Conservation (phyloP, 495 filamentous ascomycete species). For the Penicilliopsis zonata region DNA sequence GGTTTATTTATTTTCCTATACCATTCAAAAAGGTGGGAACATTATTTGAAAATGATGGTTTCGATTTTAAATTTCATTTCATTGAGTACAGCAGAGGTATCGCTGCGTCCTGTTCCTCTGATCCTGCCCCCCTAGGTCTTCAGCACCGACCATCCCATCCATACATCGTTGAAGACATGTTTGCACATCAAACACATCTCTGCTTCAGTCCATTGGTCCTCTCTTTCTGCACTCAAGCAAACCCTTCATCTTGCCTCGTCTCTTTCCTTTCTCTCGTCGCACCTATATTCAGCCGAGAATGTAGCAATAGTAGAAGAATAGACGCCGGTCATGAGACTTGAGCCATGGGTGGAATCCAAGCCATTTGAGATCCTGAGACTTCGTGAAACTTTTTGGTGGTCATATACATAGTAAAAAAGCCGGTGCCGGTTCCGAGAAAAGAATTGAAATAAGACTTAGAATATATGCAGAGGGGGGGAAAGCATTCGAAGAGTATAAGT, state of each 20-base stretch:
- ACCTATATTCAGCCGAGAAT: slow-evolving; percentile 17
- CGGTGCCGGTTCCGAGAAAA: slow-evolving; percentile 7
- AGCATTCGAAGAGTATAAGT: slow-evolving; percentile 9
- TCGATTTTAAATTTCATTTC: too few relatives aligned
- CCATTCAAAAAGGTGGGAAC: too few relatives aligned
- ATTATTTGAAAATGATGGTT: too few relatives aligned
- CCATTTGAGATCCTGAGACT: slow-evolving; percentile 17
- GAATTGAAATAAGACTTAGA: slow-evolving; percentile 14
- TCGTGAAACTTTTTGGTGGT: slow-evolving; percentile 33
- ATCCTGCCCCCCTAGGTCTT: slow-evolving; percentile 8
- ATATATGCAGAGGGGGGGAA: slow-evolving; percentile 35
- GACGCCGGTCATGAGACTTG: slow-evolving; percentile 36
- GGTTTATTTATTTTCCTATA: too few relatives aligned
- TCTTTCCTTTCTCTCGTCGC: slow-evolving; percentile 14
- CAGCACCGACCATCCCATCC: slow-evolving; percentile 15
- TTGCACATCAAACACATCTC: slow-evolving; percentile 10
- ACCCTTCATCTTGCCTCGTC: slow-evolving; percentile 15
- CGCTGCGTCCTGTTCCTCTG: slow-evolving; percentile 11
- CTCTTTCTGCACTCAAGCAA: slow-evolving; percentile 11
- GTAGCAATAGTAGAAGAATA: slow-evolving; percentile 26
- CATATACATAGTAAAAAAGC: slow-evolving; percentile 28
- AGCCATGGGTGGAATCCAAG: slow-evolving; percentile 19
- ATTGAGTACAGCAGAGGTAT: slow-evolving; percentile 11
- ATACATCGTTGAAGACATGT: slow-evolving; percentile 13
- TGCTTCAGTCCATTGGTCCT: slow-evolving; percentile 12